Base-by-base conservation (phyloP, 2,329 filamentous ascomycete genomes). In the Calonectria crousiana region DNA sequence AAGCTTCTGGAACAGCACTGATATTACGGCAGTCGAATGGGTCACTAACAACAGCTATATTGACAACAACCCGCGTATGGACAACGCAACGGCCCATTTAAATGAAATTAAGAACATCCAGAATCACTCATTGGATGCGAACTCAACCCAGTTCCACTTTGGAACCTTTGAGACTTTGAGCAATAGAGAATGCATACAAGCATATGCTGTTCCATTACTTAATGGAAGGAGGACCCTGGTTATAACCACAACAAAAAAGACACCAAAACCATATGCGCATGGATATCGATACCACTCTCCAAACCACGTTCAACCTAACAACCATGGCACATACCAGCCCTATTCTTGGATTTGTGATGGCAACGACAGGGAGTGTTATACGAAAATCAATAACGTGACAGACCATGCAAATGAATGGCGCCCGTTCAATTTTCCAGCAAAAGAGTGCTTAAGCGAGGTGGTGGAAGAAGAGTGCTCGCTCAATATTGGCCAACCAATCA, bases 1-100 rank as follows among this genome's bases (percentile, higher is more conserved):
- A 30, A 70, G 64, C 3, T 77, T 77, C 38, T 73, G 47, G 67
- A 36, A 8, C 32, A 49, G 71, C 34, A 69, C 38, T 32, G 8
- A 41, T 11, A 23, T 18, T 20, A 34, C 41, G 18, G 16, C 23
- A 3, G 23, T 56, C 8, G 3, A 20, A 9, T 38, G 32, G 56
- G 34, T 20, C 20, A 6, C 32, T 11, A 6, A 23, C 32, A 9
- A 11, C 1, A 34, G 32, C 32, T 34, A 34, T 34, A 10, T 2
- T 36, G 1, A 18, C 14, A 6, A 30, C 11, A 23, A 20, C 16
- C 30, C n/a, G 18, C 32, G 26, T 3, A 1, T 14, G 13, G 20
- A 36, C 23, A 62, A 60, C 4, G 44, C 20, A 20, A 32, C 53
- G 2, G 23, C 28, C n/a, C 34, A 32, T 44, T 18, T 30, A 16